These are phyloP conservation scores for Sphaerulina populicola DNA, from an alignment of 2,329 filamentous ascomycete genomes.

Conservation along the genomic window DNA sequence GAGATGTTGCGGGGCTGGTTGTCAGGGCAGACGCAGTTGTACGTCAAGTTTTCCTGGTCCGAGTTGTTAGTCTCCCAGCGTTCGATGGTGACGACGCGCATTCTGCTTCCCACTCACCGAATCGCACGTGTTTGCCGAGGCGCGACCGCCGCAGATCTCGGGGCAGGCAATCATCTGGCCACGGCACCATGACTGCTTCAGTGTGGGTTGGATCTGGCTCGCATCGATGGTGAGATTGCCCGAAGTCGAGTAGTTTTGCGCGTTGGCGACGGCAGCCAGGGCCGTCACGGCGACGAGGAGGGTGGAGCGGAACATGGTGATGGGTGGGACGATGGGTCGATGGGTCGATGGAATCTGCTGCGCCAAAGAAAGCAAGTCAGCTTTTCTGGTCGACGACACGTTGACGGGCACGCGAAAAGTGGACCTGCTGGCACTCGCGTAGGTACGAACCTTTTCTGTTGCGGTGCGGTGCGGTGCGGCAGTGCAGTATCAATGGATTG, in stretches of 20 bases:
- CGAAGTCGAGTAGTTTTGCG: conserved; percentile 36
- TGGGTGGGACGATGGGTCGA: conserved; percentile 10
- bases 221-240: conserved; percentile 39
- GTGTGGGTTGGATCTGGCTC: conserved; percentile 32
- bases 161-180: conserved; percentile 54
- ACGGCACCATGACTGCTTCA: conserved; percentile 48
- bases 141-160: conserved; percentile 47
- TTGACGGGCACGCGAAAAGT: conserved; percentile 1
- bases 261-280: conserved; percentile 39
- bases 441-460: not conserved
- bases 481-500: not conserved
- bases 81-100: conserved; percentile 19
- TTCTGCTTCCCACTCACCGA: conserved; percentile 39
- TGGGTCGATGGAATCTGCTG: conserved; percentile 22
- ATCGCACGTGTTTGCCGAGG: conserved; percentile 49
- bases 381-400: not conserved
- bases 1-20: conserved; percentile 48
- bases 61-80: not conserved
- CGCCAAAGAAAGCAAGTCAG: conserved; percentile 3
- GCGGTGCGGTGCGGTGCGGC: not conserved
- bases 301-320: conserved; percentile 41
- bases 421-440: not conserved
- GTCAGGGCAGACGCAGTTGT: conserved; percentile 51
- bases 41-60: conserved; percentile 41
- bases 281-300: conserved; percentile 42